phyloP scores from a whole-genome alignment of 805 yeast species.

The Candida koratica region DNA sequence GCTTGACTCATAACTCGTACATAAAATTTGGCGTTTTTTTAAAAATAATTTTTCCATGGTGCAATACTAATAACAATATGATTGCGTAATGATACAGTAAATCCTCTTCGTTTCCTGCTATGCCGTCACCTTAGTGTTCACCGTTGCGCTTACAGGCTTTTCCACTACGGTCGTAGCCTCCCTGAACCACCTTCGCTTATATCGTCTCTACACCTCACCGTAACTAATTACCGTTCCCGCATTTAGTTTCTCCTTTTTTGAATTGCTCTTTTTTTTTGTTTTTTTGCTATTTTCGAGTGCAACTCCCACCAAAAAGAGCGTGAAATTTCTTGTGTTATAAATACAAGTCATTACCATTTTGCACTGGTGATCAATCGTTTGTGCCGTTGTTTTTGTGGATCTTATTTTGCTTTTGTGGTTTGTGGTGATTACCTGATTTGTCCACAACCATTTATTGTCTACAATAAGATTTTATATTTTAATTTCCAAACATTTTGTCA shows the following conservation, averaged over 20 bases:
- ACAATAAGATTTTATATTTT: too few relatives aligned
- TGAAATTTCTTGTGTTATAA: not conserved
- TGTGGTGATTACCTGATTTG: not conserved
- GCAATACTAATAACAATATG: constrained; percentile 6
- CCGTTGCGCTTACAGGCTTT: too few relatives aligned
- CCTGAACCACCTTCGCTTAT: constrained; percentile 1
- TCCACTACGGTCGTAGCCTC: not conserved
- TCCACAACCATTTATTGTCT: not conserved
- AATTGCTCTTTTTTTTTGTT: constrained; percentile 7
- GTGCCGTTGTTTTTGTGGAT: not conserved
- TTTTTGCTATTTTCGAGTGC: constrained; percentile 6
- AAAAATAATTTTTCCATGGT: not conserved
- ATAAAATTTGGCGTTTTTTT: constrained; percentile 8
- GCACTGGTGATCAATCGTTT: not conserved
- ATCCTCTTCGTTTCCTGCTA: too few relatives aligned
- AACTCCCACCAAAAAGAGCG: constrained; percentile 5
- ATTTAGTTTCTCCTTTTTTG: constrained; percentile 1
- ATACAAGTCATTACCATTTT: not conserved
- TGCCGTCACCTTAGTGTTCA: too few relatives aligned
- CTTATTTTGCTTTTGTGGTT: not conserved
- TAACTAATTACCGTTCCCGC: not conserved
- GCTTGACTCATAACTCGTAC: constrained; percentile 9
- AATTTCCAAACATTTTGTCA: too few relatives aligned
- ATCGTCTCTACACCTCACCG: too few relatives aligned
- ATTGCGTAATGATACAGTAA: too few relatives aligned